Evolutionary conservation across 495 filamentous ascomycete genomes (phyloP), one percentile per base, ranked within the genome.

Genomic region (Aspergillus campestris): DNA sequence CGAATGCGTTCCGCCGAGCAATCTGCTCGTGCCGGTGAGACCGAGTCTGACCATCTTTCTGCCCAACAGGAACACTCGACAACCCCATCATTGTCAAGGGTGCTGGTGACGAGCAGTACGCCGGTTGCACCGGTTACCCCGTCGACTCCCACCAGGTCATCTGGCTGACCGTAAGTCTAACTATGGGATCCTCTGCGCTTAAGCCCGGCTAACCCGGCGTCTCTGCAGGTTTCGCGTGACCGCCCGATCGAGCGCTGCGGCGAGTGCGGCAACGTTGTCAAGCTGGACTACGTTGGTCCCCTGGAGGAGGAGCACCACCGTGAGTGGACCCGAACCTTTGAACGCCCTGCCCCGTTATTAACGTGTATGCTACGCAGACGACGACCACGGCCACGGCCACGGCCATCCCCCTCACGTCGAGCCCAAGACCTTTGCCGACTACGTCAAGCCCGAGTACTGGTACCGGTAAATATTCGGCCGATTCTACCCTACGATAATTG

Each of bases 231-330:
- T 65, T 84, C 86, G 58, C 87, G 89, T 58, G 84, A 89, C 50
- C 89, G 90, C 66, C 92, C 92, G 34, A 60, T 95, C 50, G 82
- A 92, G 71, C 87, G 92, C 57, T 98, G 92, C 82, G 74, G 78
- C 60, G 92, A 98, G 76, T 98, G 92, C 74, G 94, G 94, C 42
- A 82, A 79, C 71, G 87, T 89, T 54, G 86, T 90, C 70, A 95
- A 94, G 82, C 87, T 96, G 81, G 86, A 96, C 64, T 98, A 96
- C 65, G 65, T 96, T 45, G 92, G 92, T 31, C 85, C 89, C 28
- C 58, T 76, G 58, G 84, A 85, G 49, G 83, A 88, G 61, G 60
- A 69, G 50, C 75, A 84, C 60, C 69, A 66, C 56, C 73, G 69
- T 72, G 62, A 53, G 67, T 66, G 44, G 10, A 9, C 27, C 29